phyloP scores from a whole-genome alignment of 164 flowering plant species.

The Piper longum region DNA sequence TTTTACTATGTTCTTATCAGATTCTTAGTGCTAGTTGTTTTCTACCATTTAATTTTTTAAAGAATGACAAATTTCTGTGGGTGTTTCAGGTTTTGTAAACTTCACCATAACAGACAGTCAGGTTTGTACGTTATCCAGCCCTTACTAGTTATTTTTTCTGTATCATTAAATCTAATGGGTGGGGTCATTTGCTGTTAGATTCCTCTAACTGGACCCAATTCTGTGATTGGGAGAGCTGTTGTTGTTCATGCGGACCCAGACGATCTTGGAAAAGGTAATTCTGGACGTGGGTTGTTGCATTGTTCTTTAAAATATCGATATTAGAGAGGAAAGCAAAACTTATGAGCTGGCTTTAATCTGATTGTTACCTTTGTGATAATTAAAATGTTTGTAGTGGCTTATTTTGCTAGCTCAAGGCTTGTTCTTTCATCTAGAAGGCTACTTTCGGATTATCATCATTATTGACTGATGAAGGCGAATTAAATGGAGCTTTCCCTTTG shows the following conservation, averaged over 20 bases:
- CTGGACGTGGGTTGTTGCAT: too few relatives aligned
- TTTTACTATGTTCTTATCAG: neutral
- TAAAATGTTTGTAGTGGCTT: neutral
- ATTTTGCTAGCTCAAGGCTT: neutral
- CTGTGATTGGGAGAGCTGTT: constrained; percentile 92
- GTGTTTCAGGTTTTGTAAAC: constrained; percentile 45
- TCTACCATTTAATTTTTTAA: neutral
- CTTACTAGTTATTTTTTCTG: neutral
- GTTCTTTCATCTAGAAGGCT: neutral
- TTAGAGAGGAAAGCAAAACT: too few relatives aligned
- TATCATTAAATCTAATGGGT: neutral
- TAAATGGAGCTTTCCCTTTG: too few relatives aligned
- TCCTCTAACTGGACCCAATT: constrained; percentile 73
- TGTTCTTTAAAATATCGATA: too few relatives aligned
- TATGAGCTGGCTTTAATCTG: too few relatives aligned
- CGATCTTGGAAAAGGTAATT: constrained; percentile 91
- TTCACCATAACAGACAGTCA: constrained; percentile 57
- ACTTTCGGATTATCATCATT: too few relatives aligned
- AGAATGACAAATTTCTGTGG: neutral
- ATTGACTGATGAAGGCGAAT: too few relatives aligned
- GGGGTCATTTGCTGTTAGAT: constrained; percentile 32
- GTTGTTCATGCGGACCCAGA: constrained; percentile 97
- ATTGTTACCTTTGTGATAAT: too few relatives aligned
- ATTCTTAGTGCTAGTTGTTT: neutral
- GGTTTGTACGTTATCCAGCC: constrained; percentile 18